Base-by-base conservation (phyloP, 2,329 filamentous ascomycete species). In the Immersiporthe knoxdaviesiana region DNA sequence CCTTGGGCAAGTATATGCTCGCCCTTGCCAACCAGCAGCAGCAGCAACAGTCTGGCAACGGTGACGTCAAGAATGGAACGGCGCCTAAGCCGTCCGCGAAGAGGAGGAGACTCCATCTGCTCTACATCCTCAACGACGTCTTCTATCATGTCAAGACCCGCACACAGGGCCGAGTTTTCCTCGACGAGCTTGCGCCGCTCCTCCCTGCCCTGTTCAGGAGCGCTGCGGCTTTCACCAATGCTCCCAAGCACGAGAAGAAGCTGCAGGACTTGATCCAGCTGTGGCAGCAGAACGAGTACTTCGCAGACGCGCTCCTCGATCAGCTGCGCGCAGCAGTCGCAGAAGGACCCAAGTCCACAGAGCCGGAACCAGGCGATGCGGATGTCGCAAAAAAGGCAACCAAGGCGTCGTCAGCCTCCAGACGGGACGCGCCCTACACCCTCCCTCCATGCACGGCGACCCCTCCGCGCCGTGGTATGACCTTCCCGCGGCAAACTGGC, bases 101-200 rank as follows among this genome's bases (percentile, higher is more conserved):
- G 76, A 87, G 92, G 71, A 91, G 88, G 75, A 87, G 90, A 21
- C 83, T 97, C 18, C 90, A 95, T 78, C 79, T 96, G 7, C 84
- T 97, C 7, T 94, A 95, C 78, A 80, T 97, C 56, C 75, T 96
- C 70, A 94, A 89, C 79, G 94, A 97, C 78, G 81, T 92, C 35
- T 83, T 97, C 32, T 90, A 94, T 76, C 91, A 94, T 76, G 83
- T 85, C 69, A 85, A 87, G 72, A 82, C 87, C 70, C 81, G 84
- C 63, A 79, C 80, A 24, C 82, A 82, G 56, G 79, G 83, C 65
- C 80, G 83, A 56, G 79, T 79, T 68, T 85, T 93, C 73, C 84
- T 84, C 65, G 81, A 81, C 58, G 83, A 84, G 64, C 77, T 93
- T 67, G 86, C 90, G 72, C 81, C 85, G 10, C 83, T 84, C 72